phyloP scores from a whole-genome alignment of 305 asterid genomes.

The Solanum chacoense region DNA sequence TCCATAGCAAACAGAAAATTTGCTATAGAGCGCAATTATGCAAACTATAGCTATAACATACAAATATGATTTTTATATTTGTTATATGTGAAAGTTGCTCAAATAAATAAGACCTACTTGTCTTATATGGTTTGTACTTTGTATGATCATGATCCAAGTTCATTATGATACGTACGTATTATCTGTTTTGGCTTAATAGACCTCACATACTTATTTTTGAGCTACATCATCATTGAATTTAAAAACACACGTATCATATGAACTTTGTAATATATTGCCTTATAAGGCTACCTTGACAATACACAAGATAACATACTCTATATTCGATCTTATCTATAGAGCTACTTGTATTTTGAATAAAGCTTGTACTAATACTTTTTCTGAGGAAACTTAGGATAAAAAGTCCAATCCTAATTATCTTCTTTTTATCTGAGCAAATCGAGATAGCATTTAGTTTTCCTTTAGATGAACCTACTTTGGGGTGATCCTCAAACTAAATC shows the following conservation, averaged over 20 bases:
- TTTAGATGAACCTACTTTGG: not conserved
- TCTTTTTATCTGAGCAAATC: not conserved
- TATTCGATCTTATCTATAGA: not conserved
- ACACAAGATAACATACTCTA: not conserved
- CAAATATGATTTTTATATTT: too few species aligned
- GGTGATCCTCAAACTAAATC: not conserved
- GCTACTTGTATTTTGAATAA: not conserved
- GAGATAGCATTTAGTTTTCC: not conserved
- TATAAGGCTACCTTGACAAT: not conserved
- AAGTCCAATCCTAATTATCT: not conserved
- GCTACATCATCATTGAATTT: not conserved
- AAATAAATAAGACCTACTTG: not conserved
- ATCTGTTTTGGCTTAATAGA: not conserved
- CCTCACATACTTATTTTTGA: not conserved
- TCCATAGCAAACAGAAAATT: too few species aligned
- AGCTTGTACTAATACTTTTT: not conserved
- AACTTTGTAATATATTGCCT: not conserved
- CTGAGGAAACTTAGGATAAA: not conserved
- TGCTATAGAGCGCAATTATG: too few species aligned
- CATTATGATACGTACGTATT: not conserved
- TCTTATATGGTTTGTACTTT: not conserved
- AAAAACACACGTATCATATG: too few species aligned
- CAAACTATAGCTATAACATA: too few species aligned
- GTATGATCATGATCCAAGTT: not conserved
- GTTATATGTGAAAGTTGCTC: too few species aligned